phyloP scores from a whole-genome alignment of 352 stramenopile species.

The Globisporangium acanthophoron region DNA sequence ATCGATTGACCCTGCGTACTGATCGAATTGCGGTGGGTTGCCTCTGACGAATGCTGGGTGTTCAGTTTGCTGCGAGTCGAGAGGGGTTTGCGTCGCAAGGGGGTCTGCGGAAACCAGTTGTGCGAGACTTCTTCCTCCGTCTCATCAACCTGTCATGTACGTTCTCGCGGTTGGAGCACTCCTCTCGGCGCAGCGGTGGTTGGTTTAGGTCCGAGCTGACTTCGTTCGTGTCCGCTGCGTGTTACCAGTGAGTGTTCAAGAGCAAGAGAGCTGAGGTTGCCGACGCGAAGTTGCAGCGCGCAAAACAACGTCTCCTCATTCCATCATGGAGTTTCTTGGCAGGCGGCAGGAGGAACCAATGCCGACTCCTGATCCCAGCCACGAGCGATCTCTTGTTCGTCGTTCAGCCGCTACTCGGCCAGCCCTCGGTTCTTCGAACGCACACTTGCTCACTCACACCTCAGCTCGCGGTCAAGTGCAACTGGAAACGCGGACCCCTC shows the following conservation, averaged over 20 bases:
- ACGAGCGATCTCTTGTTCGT: not conserved
- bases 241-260: conserved; percentile 8
- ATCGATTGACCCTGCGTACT: not conserved
- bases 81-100: conserved; percentile 29
- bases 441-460: not conserved
- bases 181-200: too few relatives aligned
- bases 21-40: not conserved
- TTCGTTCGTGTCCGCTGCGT: not conserved
- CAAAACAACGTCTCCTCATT: conserved; percentile 5
- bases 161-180: not conserved
- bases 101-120: conserved; percentile 25
- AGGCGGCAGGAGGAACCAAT: not conserved
- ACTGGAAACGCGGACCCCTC: not conserved
- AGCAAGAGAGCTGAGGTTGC: conserved; percentile 8
- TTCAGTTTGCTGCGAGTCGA: conserved; percentile 51
- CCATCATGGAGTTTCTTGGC: not conserved
- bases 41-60: not conserved
- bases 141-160: conserved; percentile 58
- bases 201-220: not conserved
- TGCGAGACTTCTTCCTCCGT: conserved; percentile 57
- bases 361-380: too few relatives aligned
- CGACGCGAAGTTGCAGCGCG: not conserved
- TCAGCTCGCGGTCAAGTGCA: not conserved
- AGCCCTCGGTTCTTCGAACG: not conserved
- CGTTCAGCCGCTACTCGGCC: not conserved